phyloP scores from a whole-genome alignment of 176 grass and related monocot genomes.

The Carex cristatella region DNA sequence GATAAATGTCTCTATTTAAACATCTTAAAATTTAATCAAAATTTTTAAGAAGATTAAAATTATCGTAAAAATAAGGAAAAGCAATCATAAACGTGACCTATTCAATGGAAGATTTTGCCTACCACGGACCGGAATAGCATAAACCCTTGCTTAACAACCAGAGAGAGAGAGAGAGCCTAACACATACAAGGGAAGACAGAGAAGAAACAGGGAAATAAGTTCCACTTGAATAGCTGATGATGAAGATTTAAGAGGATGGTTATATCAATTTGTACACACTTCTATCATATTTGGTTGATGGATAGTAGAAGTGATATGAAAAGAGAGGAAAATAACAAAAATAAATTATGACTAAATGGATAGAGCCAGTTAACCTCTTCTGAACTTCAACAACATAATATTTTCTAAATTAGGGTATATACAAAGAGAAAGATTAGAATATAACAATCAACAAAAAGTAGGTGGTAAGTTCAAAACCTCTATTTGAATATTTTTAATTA shows the following conservation, averaged over 20 bases:
- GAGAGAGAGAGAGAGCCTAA: background rate
- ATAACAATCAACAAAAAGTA: background rate
- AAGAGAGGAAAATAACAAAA: background rate
- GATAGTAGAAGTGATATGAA: background rate
- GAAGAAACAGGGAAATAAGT: background rate
- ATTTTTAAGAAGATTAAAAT: background rate
- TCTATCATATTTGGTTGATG: background rate
- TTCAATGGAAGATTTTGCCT: background rate
- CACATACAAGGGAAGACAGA: background rate
- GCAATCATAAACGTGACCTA: background rate
- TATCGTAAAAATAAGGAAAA: background rate
- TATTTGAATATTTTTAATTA: background rate
- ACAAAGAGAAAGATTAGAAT: background rate
- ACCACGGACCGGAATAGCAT: background rate
- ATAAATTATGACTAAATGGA: background rate
- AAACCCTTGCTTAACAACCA: background rate
- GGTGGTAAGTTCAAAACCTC: slow-evolving; percentile 1
- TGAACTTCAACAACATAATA: background rate
- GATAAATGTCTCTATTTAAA: background rate
- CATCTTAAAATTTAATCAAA: background rate
- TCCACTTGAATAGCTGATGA: background rate
- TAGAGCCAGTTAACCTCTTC: background rate
- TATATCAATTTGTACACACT: background rate
- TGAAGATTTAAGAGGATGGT: background rate
- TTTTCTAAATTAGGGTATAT: slow-evolving; percentile 1